phyloP scores from a whole-genome alignment of 768 basidiomycete genomes.

The Suillus occidentalis region DNA sequence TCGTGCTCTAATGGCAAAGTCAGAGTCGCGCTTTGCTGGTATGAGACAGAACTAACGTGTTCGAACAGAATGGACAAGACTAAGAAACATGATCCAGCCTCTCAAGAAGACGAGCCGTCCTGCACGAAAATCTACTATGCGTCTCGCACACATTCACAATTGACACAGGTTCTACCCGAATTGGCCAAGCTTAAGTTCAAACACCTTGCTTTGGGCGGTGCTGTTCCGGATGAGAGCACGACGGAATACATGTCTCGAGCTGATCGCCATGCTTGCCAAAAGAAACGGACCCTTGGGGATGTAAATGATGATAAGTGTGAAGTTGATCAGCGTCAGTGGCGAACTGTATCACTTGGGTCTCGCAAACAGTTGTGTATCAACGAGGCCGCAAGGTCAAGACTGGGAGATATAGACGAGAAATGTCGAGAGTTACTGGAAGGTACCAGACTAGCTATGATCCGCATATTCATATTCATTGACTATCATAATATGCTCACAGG shows the following conservation, averaged over 20 bases:
- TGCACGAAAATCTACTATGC: slow-evolving; percentile 91
- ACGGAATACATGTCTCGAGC: slow-evolving; percentile 4
- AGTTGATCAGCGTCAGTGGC: slow-evolving; percentile 31
- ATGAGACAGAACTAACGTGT: slow-evolving; percentile 6
- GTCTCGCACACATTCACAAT: slow-evolving; percentile 94
- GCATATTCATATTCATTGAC: slow-evolving; percentile 1
- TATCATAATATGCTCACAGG: slow-evolving; percentile 36
- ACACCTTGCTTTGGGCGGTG: slow-evolving; percentile 19
- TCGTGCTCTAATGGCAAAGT: slow-evolving; percentile 80
- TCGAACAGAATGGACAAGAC: slow-evolving; percentile 19
- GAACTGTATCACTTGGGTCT: slow-evolving; percentile 85
- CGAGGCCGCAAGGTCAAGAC: slow-evolving; percentile 62
- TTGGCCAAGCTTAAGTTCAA: slow-evolving; percentile 68
- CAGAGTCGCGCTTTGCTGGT: slow-evolving; percentile 19
- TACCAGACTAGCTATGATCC: slow-evolving; percentile 21
- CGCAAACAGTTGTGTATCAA: slow-evolving; percentile 94
- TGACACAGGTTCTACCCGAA: slow-evolving; percentile 88
- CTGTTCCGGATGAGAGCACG: slow-evolving; percentile 15
- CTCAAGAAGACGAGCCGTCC: slow-evolving; percentile 44
- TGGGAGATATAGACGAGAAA: slow-evolving; percentile 79
- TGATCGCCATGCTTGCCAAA: slow-evolving; percentile 6
- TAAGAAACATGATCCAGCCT: slow-evolving; percentile 11
- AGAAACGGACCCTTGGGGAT: slow-evolving; percentile 22
- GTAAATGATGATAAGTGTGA: slow-evolving; percentile 26
- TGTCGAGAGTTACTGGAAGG: slow-evolving; percentile 82